Conservation (phyloP, 2,329 filamentous ascomycete species). For the Penicillium expansum region DNA sequence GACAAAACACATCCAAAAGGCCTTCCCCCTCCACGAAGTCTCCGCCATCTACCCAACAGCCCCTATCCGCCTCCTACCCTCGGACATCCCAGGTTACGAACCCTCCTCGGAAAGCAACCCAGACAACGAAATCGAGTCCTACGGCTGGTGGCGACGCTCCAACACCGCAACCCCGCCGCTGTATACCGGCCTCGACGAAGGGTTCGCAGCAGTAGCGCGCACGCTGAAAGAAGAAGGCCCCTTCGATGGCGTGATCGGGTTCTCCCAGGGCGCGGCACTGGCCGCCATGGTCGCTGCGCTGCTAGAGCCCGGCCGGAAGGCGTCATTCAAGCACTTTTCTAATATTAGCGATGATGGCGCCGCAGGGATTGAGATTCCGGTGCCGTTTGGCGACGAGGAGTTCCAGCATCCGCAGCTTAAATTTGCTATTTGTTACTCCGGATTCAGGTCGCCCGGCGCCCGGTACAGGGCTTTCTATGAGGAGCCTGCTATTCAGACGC, state of each 20-base stretch:
- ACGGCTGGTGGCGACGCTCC: slow-evolving; percentile 76
- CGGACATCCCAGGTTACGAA: slow-evolving; percentile 68
- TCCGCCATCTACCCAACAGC: slow-evolving; percentile 67
- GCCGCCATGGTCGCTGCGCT: slow-evolving; percentile 70
- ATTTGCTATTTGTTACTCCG: slow-evolving; percentile 75
- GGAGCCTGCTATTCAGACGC: slow-evolving; percentile 67
- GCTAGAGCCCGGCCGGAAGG: slow-evolving; percentile 56
- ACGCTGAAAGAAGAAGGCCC: slow-evolving; percentile 62
- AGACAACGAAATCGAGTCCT: slow-evolving; percentile 63
- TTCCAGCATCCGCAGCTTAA: slow-evolving; percentile 55
- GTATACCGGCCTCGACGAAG: slow-evolving; percentile 69
- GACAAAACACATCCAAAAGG: slow-evolving; percentile 74
- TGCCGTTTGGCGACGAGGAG: slow-evolving; percentile 43
- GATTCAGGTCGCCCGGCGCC: slow-evolving; percentile 65
- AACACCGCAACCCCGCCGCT: slow-evolving; percentile 59
- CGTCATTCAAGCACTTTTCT: slow-evolving; percentile 49
- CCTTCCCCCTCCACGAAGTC: slow-evolving; percentile 62
- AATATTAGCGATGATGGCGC: slow-evolving; percentile 17
- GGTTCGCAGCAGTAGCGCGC: slow-evolving; percentile 62
- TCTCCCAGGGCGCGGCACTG: slow-evolving; percentile 74
- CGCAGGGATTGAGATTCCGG: slow-evolving; percentile 52
- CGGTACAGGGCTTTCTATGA: slow-evolving; percentile 69
- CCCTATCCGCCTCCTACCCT: slow-evolving; percentile 60
- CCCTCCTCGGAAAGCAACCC: slow-evolving; percentile 40
- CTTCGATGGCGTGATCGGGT: slow-evolving; percentile 76